A percentile compares a stretch with the other conserved stretches of the same genome.
These are phyloP conservation scores for Amanita pseudoporphyria DNA, from an alignment of 768 basidiomycete genomes.

Conservation along the genomic window DNA sequence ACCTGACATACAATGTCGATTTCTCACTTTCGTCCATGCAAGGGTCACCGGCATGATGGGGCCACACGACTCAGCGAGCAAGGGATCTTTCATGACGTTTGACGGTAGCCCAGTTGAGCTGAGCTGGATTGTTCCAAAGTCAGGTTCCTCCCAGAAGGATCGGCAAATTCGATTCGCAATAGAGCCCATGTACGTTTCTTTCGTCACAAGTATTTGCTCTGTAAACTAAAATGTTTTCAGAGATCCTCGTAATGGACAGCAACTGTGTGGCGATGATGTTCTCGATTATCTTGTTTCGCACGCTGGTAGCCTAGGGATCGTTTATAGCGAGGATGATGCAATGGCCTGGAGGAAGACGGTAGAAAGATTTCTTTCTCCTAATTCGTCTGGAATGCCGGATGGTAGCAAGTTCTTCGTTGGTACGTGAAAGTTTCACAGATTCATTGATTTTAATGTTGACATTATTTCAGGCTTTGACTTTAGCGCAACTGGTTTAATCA, in stretches of 20 bases:
- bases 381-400: conserved; percentile 10
- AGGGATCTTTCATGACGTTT: conserved; percentile 21
- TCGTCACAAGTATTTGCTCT: background rate
- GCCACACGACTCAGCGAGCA: conserved; percentile 13
- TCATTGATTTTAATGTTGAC: background rate
- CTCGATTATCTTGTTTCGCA: conserved; percentile 20
- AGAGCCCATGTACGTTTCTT: conserved; percentile 20
- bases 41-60: conserved; percentile 22
- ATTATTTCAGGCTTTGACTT: conserved; percentile 21
- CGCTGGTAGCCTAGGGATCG: conserved; percentile 20
- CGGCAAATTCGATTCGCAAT: conserved; percentile 24
- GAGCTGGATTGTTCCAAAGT: conserved; percentile 22
- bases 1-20: conserved; percentile 15
- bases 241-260: conserved; percentile 18
- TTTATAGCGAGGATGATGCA: conserved; percentile 14
- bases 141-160: conserved; percentile 8
- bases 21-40: conserved; percentile 22
- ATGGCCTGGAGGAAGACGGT: conserved; percentile 21
- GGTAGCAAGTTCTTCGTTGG: conserved; percentile 23
- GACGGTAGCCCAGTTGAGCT: conserved; percentile 24
- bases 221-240: conserved; percentile 7
- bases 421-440: conserved; percentile 8
- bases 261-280: conserved; percentile 17
- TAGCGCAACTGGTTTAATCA: conserved; percentile 15
- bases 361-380: conserved; percentile 20